phyloP scores from a whole-genome alignment of 257 asterid species.

The Solanum ossicruentum region DNA sequence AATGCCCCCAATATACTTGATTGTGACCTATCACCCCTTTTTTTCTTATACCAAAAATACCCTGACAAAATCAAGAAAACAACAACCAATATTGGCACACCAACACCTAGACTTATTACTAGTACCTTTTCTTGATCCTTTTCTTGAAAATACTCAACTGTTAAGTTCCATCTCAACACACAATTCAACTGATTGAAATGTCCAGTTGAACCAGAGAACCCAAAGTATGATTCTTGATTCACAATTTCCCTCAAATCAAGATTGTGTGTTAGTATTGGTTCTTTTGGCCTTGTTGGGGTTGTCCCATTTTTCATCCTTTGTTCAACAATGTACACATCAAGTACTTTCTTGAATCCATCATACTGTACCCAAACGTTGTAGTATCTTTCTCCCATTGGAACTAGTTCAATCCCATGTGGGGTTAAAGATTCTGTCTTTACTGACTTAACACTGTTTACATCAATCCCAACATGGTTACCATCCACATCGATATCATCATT shows the following conservation, averaged over 20 bases:
- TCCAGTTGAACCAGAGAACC: constrained; percentile 80
- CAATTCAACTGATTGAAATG: constrained; percentile 37
- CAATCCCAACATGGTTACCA: constrained; percentile 22
- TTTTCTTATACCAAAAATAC: constrained; percentile 18
- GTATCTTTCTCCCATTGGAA: constrained; percentile 2
- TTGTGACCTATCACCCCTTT: constrained; percentile 9
- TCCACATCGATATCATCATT: constrained; percentile 18
- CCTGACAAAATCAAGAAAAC: constrained; percentile 18
- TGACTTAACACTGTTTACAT: constrained; percentile 15
- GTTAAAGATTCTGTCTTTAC: neutral
- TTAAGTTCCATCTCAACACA: constrained; percentile 65
- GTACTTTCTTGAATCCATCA: constrained; percentile 17
- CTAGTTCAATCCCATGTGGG: constrained; percentile 8
- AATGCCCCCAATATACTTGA: constrained; percentile 44
- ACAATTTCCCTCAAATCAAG: constrained; percentile 9
- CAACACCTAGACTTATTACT: constrained; percentile 24
- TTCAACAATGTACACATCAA: constrained; percentile 20
- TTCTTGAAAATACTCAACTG: constrained; percentile 33
- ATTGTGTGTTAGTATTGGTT: constrained; percentile 14
- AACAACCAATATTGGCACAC: constrained; percentile 32
- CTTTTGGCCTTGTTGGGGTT: constrained; percentile 22
- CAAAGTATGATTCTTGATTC: constrained; percentile 49
- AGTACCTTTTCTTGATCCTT: neutral
- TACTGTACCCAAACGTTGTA: constrained; percentile 29
- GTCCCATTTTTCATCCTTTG: constrained; percentile 1